These are phyloP conservation scores for Solanum pennellii DNA, from an alignment of 257 asterid genomes.

Conservation along the genomic window DNA sequence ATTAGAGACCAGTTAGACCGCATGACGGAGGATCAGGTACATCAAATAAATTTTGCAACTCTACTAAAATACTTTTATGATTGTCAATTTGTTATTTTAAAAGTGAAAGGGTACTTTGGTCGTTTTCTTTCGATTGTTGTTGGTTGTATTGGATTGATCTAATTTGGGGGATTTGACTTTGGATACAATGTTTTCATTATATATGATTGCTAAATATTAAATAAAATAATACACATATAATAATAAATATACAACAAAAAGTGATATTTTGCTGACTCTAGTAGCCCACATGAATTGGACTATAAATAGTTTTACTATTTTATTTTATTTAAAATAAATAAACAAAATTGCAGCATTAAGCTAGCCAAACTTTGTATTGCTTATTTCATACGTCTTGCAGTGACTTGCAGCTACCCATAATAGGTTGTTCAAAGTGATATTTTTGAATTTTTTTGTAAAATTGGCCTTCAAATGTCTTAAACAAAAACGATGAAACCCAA, in stretches of 20 bases:
- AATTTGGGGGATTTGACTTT: neutral
- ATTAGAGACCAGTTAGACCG: too few relatives aligned
- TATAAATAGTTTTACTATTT: neutral
- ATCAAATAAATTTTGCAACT: too few relatives aligned
- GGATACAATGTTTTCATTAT: neutral
- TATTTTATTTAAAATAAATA: neutral
- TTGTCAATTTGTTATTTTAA: neutral
- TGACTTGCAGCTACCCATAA: too few relatives aligned
- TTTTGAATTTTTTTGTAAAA: too few relatives aligned
- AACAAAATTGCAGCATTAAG: neutral
- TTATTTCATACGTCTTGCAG: neutral
- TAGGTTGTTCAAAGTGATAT: too few relatives aligned
- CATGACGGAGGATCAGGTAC: too few relatives aligned
- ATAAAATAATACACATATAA: neutral
- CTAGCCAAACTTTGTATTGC: neutral
- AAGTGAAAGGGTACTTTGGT: neutral
- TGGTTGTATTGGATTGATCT: neutral
- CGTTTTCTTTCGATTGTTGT: too few relatives aligned
- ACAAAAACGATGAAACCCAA: too few relatives aligned
- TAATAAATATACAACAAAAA: neutral
- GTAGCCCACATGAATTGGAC: neutral
- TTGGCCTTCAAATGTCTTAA: too few relatives aligned
- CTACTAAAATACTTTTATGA: neutral
- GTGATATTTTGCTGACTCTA: neutral
- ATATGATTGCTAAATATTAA: neutral